These are phyloP conservation scores for Gossypium ekmanianum DNA, from an alignment of 345 rosid species.

Conservation along the genomic window DNA sequence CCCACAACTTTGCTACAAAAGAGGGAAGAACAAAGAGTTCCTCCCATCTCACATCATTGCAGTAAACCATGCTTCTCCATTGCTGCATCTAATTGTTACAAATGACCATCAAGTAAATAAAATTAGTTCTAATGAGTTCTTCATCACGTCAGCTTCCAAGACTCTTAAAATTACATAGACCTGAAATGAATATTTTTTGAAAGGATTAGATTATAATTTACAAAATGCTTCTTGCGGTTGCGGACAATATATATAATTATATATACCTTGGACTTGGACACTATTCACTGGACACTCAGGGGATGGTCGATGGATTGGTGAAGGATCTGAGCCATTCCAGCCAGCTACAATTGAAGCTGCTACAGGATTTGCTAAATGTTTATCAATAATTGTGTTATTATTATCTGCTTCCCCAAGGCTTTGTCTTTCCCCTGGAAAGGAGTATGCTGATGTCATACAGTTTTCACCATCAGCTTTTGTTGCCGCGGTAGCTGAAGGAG, in stretches of 20 bases:
- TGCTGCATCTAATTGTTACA: neutral
- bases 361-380: constrained; percentile 13
- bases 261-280: neutral
- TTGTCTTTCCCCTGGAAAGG: neutral
- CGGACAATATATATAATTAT: too few species aligned
- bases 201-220: neutral
- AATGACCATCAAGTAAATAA: neutral
- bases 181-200: neutral
- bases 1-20: too few species aligned
- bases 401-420: constrained; percentile 14
- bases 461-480: constrained; percentile 25
- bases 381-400: neutral
- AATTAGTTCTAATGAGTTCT: constrained; percentile 4
- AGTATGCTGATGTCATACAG: neutral
- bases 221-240: too few species aligned
- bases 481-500: constrained; percentile 13
- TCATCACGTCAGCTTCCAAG: neutral
- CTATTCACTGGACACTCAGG: constrained; percentile 45
- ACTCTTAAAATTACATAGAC: neutral
- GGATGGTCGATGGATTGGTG: constrained; percentile 34
- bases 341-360: constrained; percentile 13
- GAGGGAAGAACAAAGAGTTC: neutral
- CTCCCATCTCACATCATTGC: neutral
- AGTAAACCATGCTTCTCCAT: neutral
- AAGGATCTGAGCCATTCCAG: constrained; percentile 32